Evolutionary conservation across 2,329 filamentous ascomycete species (phyloP).

Genomic region (Blumeria graminis): DNA sequence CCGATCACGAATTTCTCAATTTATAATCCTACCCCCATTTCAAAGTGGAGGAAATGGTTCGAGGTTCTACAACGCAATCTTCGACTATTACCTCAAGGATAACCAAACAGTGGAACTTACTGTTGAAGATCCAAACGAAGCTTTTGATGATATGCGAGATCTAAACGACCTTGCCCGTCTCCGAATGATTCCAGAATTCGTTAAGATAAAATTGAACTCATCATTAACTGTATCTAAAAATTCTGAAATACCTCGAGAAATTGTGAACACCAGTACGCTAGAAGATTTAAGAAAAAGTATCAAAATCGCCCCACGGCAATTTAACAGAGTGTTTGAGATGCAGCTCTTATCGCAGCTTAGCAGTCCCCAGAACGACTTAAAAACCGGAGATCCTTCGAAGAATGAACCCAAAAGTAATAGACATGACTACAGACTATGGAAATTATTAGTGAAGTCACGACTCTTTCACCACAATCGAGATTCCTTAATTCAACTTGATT

Average conservation of each 20-base stretch:
- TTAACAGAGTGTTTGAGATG: slow-evolving; percentile 51
- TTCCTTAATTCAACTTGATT: slow-evolving; percentile 42
- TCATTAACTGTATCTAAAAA: slow-evolving; percentile 23
- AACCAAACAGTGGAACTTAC: slow-evolving; percentile 59
- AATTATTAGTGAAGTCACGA: slow-evolving; percentile 50
- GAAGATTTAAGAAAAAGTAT: slow-evolving; percentile 31
- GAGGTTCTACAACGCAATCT: slow-evolving; percentile 56
- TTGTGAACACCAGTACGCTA: slow-evolving; percentile 32
- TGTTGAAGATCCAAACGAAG: slow-evolving; percentile 80
- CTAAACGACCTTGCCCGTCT: slow-evolving; percentile 46
- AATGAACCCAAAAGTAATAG: slow-evolving; percentile 25
- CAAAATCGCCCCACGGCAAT: slow-evolving; percentile 59
- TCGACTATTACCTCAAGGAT: slow-evolving; percentile 40
- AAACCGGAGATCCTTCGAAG: slow-evolving; percentile 18
- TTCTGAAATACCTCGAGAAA: slow-evolving; percentile 24
- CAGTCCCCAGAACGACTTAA: slow-evolving; percentile 28
- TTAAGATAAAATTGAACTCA: slow-evolving; percentile 29
- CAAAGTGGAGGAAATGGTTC: slow-evolving; percentile 50
- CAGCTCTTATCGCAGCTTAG: slow-evolving; percentile 37
- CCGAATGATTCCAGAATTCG: slow-evolving; percentile 32
- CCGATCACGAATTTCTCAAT: slow-evolving; percentile 74
- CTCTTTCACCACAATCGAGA: slow-evolving; percentile 56
- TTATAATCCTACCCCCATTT: slow-evolving; percentile 71
- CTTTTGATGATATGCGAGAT: slow-evolving; percentile 60
- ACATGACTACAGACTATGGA: slow-evolving; percentile 45